Evolutionary conservation across 2,329 filamentous ascomycete species (phyloP).

Genomic region (Aspergillus chevalieri): DNA sequence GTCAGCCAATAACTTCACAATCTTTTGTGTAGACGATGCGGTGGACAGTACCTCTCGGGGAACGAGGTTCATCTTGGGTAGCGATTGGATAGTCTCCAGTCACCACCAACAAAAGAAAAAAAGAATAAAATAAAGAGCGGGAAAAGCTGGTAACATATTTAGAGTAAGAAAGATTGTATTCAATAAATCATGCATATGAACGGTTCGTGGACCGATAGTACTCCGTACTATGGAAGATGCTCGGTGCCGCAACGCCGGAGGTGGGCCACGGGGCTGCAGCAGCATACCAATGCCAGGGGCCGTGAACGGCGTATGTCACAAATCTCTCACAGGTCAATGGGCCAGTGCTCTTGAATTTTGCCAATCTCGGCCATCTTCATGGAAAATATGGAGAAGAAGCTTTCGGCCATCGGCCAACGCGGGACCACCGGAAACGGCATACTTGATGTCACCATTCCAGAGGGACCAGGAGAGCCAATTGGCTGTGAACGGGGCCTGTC

Average conservation of each 20-base stretch:
- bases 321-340: too few species aligned
- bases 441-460: neutral
- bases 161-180: neutral
- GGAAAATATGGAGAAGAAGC: neutral
- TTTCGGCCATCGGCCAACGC: neutral
- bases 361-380: neutral
- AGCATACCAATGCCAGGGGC: neutral
- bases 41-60: neutral
- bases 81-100: neutral
- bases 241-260: conserved; percentile 1
- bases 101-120: neutral
- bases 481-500: neutral
- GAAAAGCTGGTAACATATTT: too few species aligned
- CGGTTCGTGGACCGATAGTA: too few species aligned
- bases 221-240: neutral
- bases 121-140: too few species aligned
- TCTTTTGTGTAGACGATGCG: too few species aligned
- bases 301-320: neutral
- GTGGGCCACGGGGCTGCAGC: neutral
- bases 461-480: neutral
- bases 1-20: neutral
- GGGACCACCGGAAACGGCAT: neutral
- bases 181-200: neutral
- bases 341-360: too few species aligned
- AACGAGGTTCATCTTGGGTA: neutral